Evolutionary conservation across 2,329 filamentous ascomycete genomes (phyloP).

Genomic region (Cladosporium oxysporum): DNA sequence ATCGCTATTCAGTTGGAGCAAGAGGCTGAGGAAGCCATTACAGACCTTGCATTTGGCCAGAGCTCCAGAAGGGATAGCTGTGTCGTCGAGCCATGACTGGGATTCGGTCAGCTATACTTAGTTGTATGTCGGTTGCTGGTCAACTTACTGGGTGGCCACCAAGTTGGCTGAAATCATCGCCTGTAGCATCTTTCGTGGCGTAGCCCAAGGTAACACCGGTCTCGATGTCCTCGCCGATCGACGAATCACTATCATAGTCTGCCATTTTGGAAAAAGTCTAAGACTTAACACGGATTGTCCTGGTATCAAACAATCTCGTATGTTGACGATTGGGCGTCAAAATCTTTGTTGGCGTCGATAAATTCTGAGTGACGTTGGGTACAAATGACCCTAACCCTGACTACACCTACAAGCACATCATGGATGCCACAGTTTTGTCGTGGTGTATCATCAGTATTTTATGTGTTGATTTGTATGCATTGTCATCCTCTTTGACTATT

Average conservation of each 20-base stretch:
- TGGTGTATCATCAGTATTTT: background rate
- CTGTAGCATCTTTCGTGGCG: conserved; percentile 73
- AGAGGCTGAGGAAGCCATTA: conserved; percentile 76
- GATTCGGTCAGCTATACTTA: background rate
- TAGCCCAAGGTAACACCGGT: conserved; percentile 92
- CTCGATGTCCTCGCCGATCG: conserved; percentile 70
- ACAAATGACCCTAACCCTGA: background rate
- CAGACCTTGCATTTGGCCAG: conserved; percentile 86
- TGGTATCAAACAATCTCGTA: background rate
- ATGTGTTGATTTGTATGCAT: background rate
- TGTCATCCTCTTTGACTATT: too few species aligned
- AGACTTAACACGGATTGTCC: background rate
- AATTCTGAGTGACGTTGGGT: conserved; percentile 17
- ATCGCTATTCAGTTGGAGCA: conserved; percentile 90
- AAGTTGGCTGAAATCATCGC: conserved; percentile 83
- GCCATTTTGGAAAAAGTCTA: background rate
- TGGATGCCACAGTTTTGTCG: background rate
- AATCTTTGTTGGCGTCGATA: conserved; percentile 16
- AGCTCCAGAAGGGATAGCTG: conserved; percentile 69
- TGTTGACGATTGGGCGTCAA: background rate
- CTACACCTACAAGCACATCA: background rate
- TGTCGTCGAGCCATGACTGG: conserved; percentile 81
- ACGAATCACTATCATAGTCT: conserved; percentile 84
- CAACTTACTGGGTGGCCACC: conserved; percentile 79
- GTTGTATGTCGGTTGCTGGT: background rate